These are phyloP conservation scores for Barnettozyma hawaiiensis DNA, from an alignment of 1,139 yeast genomes.

Conservation along the genomic window DNA sequence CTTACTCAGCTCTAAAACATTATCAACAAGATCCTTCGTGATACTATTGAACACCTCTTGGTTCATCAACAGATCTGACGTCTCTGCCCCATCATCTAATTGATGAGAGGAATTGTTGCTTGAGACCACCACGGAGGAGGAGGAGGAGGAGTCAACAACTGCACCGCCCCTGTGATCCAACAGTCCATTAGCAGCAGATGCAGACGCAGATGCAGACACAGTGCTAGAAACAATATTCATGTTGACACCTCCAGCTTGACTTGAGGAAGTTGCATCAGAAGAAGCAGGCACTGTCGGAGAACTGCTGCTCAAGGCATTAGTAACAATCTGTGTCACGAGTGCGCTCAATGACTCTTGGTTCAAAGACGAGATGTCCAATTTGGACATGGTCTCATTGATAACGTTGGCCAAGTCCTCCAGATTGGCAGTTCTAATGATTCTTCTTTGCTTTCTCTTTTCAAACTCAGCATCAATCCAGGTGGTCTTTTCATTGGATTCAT, in stretches of 20 bases:
- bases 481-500: constrained; percentile 48
- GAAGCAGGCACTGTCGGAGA: background rate
- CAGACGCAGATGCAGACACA: background rate
- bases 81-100: background rate
- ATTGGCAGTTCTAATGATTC: constrained; percentile 35
- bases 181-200: background rate
- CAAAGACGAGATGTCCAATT: constrained; percentile 17
- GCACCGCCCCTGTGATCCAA: background rate
- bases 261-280: background rate
- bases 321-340: constrained; percentile 31
- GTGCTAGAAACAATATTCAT: background rate
- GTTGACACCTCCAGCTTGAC: background rate
- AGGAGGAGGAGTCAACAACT: too few species aligned
- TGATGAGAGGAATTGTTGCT: background rate
- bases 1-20: constrained; percentile 8
- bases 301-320: constrained; percentile 12
- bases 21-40: constrained; percentile 7
- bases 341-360: constrained; percentile 24
- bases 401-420: constrained; percentile 23
- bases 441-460: constrained; percentile 53
- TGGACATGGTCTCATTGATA: constrained; percentile 22
- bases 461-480: constrained; percentile 79
- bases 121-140: too few species aligned
- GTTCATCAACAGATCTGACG: constrained; percentile 3
- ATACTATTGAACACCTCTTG: constrained; percentile 5